Percentiles rank a stretch among this genome's conserved stretches.
Conservation (phyloP, 441 rosid species). For the Theobroma grandiflorum region DNA sequence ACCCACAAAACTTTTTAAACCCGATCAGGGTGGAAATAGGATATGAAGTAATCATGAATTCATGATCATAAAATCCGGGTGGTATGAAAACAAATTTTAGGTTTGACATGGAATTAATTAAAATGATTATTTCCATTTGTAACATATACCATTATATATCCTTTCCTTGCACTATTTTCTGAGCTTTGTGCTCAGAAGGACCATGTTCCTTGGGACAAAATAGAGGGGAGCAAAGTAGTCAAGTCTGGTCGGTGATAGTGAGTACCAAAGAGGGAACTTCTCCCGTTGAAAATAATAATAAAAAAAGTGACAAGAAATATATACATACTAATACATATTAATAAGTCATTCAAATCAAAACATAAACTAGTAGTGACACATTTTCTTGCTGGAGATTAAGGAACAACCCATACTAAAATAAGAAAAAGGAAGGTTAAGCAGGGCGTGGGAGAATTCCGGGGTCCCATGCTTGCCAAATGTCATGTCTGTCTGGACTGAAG, state of each 20-base stretch:
- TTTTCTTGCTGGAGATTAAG: conserved; percentile 19
- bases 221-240: background rate
- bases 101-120: too few relatives aligned
- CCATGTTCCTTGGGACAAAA: background rate
- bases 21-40: background rate
- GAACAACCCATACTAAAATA: conserved; percentile 5
- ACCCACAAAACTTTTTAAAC: background rate
- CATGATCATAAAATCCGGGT: too few relatives aligned
- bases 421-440: background rate
- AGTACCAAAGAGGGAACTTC: conserved; percentile 6
- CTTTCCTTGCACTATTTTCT: too few relatives aligned
- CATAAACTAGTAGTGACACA: background rate
- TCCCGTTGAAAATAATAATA: background rate
- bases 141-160: too few relatives aligned
- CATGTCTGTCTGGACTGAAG: conserved; percentile 1
- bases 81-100: too few relatives aligned
- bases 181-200: background rate
- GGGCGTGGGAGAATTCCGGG: conserved; percentile 11
- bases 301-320: background rate
- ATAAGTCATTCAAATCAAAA: background rate
- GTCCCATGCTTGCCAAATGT: conserved; percentile 25
- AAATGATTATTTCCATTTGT: too few relatives aligned
- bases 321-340: background rate
- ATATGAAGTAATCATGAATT: background rate
- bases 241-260: conserved; percentile 9